A percentile compares a stretch with the other conserved stretches of the same genome.
phyloP scores from a whole-genome alignment of 129 eudicot species.

The Calendula officinalis region DNA sequence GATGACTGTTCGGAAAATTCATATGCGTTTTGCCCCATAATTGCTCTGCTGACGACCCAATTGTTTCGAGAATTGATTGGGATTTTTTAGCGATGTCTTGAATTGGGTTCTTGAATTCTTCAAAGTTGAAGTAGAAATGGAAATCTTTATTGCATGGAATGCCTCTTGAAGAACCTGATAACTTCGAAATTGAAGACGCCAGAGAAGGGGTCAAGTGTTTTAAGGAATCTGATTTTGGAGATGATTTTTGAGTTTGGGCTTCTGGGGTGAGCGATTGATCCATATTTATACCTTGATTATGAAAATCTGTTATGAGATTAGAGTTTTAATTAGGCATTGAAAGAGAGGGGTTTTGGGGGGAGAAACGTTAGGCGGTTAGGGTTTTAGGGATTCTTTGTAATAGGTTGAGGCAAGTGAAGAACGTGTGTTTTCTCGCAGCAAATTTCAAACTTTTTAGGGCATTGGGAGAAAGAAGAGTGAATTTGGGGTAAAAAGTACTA shows the following conservation, averaged over 20 bases:
- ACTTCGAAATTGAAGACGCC: constrained; percentile 43
- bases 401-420: constrained; percentile 15
- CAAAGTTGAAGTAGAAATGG: constrained; percentile 55
- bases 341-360: constrained; percentile 26
- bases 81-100: constrained; percentile 32
- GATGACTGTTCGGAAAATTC: constrained; percentile 19
- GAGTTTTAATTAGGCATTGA: constrained; percentile 28
- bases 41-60: constrained; percentile 34
- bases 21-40: constrained; percentile 31
- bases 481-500: neutral
- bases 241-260: constrained; percentile 25
- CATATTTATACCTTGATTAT: constrained; percentile 21
- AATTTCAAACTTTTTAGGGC: constrained; percentile 17
- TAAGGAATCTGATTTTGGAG: constrained; percentile 25
- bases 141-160: constrained; percentile 53
- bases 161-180: constrained; percentile 57
- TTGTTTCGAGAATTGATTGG: constrained; percentile 28
- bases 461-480: neutral
- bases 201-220: constrained; percentile 17
- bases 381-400: constrained; percentile 24
- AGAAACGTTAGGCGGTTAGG: constrained; percentile 27
- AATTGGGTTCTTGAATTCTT: constrained; percentile 49
- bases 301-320: neutral
- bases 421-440: constrained; percentile 21
- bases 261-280: constrained; percentile 25